Evolutionary conservation across 129 eudicot genomes (phyloP), one percentile per base, ranked within the genome.

Genomic region (Escallonia herrerae): DNA sequence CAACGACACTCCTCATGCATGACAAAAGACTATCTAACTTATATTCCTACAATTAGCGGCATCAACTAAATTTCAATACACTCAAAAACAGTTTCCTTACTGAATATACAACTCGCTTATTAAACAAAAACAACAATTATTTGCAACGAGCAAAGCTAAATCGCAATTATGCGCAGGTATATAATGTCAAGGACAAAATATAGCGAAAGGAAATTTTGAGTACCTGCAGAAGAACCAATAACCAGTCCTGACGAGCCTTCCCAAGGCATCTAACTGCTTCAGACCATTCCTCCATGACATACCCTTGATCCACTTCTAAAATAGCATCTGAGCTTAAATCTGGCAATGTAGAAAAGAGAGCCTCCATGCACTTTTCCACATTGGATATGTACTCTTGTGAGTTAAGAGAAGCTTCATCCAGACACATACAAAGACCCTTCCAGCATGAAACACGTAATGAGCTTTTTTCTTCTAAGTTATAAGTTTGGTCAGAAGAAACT

Each of bases 251-350:
- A 60, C 82, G 87, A 80, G 95, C 89, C 79, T 86, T 84, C 55
- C 87, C 95, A 8, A 93, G 64, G 81, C 99, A 86, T 67, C 64
- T 80, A 61, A 89, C 73, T 77, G 90, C 95, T 78, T 83, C 87
- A 54, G 70, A 62, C 99, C 99, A 93, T 70, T 87, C 95, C 72
- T 63, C 73, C 49, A 58, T 40, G 8, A 75, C 60, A 53, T 72
- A 39, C 60, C 47, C 63, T n/a, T 44, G 50, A 39, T 51, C 40
- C 69, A 46, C 60, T 55, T 55, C 81, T 61, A 8, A 38, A 41
- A 13, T 22, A 38, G 66, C 55, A 43, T 44, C 67, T 38, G 67
- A 72, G 67, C 60, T 43, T 11, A 56, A 60, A 74, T 59, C 49
- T 8, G 96, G 91, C 80, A 89, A 76, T 65, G 80, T 61, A 45